phyloP scores from a whole-genome alignment of 129 eudicot species.

The Centaurea solstitialis region DNA sequence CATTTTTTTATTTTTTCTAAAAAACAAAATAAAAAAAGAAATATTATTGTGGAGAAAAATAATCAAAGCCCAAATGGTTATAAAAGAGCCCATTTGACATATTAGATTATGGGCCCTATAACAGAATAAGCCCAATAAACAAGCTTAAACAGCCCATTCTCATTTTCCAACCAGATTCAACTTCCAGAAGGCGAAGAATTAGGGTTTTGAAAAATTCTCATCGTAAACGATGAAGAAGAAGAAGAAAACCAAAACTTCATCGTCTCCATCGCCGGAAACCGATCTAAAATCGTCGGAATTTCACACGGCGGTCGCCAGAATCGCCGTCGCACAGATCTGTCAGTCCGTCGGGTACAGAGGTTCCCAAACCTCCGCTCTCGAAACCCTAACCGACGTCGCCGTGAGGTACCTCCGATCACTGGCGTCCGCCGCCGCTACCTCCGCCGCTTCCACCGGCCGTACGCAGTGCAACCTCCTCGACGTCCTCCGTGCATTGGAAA shows the following conservation, averaged over 20 bases:
- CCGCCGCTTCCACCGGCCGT: slow-evolving; percentile 54
- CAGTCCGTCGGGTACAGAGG: slow-evolving; percentile 46
- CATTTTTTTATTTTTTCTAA: no score
- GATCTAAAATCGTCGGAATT: slow-evolving; percentile 25
- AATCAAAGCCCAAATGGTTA: not conserved
- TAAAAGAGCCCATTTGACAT: not conserved
- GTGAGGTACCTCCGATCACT: slow-evolving; percentile 24
- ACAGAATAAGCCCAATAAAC: not conserved
- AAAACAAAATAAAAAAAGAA: not conserved
- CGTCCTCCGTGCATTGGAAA: slow-evolving; percentile 47
- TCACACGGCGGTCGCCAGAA: slow-evolving; percentile 25
- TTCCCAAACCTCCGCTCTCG: slow-evolving; percentile 45
- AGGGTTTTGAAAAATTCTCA: slow-evolving; percentile 22
- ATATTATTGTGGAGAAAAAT: not conserved
- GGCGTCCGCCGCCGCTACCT: slow-evolving; percentile 25
- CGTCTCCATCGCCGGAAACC: not conserved
- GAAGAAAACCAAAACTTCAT: slow-evolving; percentile 21
- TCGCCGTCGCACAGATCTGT: slow-evolving; percentile 67
- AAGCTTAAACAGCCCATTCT: slow-evolving; percentile 8
- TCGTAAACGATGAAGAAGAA: slow-evolving; percentile 9
- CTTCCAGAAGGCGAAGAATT: not conserved
- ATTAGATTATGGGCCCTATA: not conserved
- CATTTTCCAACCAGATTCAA: not conserved
- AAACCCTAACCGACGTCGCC: slow-evolving; percentile 33
- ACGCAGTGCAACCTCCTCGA: slow-evolving; percentile 55